Percentiles rank a stretch among this genome's conserved stretches.
phyloP scores from a whole-genome alignment of 1,284 basidiomycete species.

The Coriolopsis trogii region DNA sequence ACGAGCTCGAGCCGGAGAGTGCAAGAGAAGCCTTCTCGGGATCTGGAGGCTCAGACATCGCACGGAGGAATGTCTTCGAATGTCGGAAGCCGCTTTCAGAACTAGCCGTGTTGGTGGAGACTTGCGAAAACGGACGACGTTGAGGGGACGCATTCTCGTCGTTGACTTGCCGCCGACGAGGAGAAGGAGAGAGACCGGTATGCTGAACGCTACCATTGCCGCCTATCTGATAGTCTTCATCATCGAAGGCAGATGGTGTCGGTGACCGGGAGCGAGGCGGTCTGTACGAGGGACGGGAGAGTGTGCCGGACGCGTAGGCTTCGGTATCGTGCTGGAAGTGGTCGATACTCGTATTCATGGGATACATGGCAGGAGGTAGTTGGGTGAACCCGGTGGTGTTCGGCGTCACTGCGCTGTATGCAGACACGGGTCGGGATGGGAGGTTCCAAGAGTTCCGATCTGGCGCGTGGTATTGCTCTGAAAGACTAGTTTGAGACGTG shows the following conservation, averaged over 20 bases:
- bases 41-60: constrained; percentile 23
- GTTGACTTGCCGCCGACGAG: constrained; percentile 18
- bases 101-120: constrained; percentile 8
- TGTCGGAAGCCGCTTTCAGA: constrained; percentile 6
- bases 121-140: constrained; percentile 10
- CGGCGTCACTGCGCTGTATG: constrained; percentile 25
- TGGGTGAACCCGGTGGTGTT: constrained; percentile 20
- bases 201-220: constrained; percentile 57
- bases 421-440: constrained; percentile 25
- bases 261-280: constrained; percentile 70
- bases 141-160: constrained; percentile 26
- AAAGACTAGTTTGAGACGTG: constrained; percentile 19
- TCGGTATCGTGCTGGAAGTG: constrained; percentile 55
- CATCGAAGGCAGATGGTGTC: constrained; percentile 69
- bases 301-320: constrained; percentile 64
- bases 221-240: constrained; percentile 66
- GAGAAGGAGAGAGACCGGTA: constrained; percentile 40
- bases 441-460: constrained; percentile 19
- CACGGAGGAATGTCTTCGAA: constrained; percentile 16
- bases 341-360: constrained; percentile 29
- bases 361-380: constrained; percentile 18
- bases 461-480: constrained; percentile 18
- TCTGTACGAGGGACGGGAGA: constrained; percentile 49
- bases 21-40: constrained; percentile 28
- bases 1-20: constrained; percentile 20